These are phyloP conservation scores for Aristolochia contorta DNA, from an alignment of 164 flowering plant genomes.

Conservation along the genomic window DNA sequence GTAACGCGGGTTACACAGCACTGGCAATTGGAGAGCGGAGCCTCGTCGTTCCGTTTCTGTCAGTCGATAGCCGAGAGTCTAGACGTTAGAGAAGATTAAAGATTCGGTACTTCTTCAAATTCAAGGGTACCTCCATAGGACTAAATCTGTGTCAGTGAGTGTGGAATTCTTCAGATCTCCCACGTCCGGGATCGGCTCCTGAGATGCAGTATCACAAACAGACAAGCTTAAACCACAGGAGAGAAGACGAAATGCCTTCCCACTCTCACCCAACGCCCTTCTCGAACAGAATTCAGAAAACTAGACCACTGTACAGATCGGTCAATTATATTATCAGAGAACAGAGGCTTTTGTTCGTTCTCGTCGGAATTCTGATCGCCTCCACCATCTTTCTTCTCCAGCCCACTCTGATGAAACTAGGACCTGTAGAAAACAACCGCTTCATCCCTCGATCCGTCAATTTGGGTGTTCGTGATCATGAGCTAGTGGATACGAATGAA, in stretches of 20 bases:
- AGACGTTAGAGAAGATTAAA: too few relatives aligned
- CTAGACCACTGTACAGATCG: conserved; percentile 67
- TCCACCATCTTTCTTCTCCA: conserved; percentile 80
- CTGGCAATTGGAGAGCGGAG: too few relatives aligned
- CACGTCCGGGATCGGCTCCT: too few relatives aligned
- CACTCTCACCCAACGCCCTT: conserved; percentile 22
- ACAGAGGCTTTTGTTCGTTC: conserved; percentile 72
- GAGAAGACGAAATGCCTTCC: conserved; percentile 48
- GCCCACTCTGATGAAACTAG: conserved; percentile 39
- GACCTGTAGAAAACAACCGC: conserved; percentile 21
- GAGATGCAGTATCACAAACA: conserved; percentile 67
- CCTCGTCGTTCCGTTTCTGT: too few relatives aligned
- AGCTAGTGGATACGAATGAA: background rate
- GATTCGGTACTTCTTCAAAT: too few relatives aligned
- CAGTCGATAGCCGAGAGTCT: too few relatives aligned
- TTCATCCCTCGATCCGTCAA: conserved; percentile 9
- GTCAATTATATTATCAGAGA: conserved; percentile 65
- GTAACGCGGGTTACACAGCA: too few relatives aligned
- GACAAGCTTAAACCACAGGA: conserved; percentile 26
- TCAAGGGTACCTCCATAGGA: too few relatives aligned
- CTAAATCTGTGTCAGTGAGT: too few relatives aligned
- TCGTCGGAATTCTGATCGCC: conserved; percentile 77
- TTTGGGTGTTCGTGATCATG: conserved; percentile 1
- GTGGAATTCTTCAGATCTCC: background rate
- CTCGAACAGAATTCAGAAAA: conserved; percentile 48